Conservation (phyloP, 2,329 filamentous ascomycete species). For the Fusarium burgessii region DNA sequence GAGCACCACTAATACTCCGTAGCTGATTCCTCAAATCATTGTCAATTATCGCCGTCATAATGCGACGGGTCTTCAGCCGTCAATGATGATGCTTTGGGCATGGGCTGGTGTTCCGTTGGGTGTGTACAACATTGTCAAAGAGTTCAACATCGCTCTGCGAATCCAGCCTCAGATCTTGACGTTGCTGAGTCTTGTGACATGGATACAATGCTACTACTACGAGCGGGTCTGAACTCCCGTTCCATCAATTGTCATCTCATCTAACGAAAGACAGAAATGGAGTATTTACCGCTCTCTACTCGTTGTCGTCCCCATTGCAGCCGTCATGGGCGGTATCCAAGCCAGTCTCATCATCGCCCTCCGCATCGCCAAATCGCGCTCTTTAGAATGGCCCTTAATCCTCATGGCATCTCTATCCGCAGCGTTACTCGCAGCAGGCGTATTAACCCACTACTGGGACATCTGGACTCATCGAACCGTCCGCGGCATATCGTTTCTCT, state of each 20-base stretch:
- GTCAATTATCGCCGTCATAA: constrained; percentile 76
- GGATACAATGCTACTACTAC: constrained; percentile 60
- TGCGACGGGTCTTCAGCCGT: constrained; percentile 72
- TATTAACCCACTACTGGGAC: constrained; percentile 76
- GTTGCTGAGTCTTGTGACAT: constrained; percentile 57
- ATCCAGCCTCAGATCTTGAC: constrained; percentile 60
- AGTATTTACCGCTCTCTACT: constrained; percentile 59
- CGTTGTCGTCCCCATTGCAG: constrained; percentile 63
- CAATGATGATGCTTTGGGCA: constrained; percentile 80
- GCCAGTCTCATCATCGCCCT: constrained; percentile 69
- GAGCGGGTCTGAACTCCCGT: constrained; percentile 45
- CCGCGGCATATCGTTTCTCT: constrained; percentile 77
- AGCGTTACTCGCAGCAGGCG: constrained; percentile 71
- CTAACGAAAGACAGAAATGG: constrained; percentile 61
- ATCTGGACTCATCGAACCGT: constrained; percentile 75
- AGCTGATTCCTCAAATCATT: constrained; percentile 77
- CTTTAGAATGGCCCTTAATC: constrained; percentile 70
- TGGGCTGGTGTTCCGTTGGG: constrained; percentile 76
- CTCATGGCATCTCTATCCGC: constrained; percentile 76
- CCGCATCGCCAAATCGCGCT: constrained; percentile 56
- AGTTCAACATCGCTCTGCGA: constrained; percentile 57
- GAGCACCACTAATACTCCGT: background rate
- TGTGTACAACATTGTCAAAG: constrained; percentile 58
- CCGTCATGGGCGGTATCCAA: constrained; percentile 70
- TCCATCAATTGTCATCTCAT: too few relatives aligned